Evolutionary conservation across 2,329 filamentous ascomycete species (phyloP), one percentile per base, ranked within the genome.

Genomic region (Diaporthe humulicola): DNA sequence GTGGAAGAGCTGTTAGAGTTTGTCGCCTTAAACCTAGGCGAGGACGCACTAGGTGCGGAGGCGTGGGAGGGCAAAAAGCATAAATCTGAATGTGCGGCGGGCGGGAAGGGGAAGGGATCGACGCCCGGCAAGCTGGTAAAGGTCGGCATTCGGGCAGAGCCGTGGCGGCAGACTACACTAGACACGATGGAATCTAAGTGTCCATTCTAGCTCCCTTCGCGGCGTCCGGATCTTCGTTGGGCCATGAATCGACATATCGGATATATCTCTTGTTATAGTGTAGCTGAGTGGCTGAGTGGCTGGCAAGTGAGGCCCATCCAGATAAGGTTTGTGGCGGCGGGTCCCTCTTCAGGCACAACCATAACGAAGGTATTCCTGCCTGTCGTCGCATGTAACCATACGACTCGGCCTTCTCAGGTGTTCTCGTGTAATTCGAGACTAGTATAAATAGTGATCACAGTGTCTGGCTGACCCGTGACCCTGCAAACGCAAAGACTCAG

Each of bases 321-420:
- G 64, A 52, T 69, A 36, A 48, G 36, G 64, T 52, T 64, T 54
- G 45, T 69, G 64, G 64, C 48, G 64, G 64, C 64, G 64, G 64
- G 48, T 17, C 64, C 33, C 6, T 19, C 48, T 22, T 38, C 48
- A 69, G 64, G 64, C 48, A 69, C 40, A 14, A 14, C 28, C 30
- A 52, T 25, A 67, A 25, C 12, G 42, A 67, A 19, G 40, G 40
- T 7, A 66, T 45, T 64, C 9, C 22, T 10, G 40, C 45, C 2
- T 67, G 14, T 33, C 42, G 14, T 33, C 42, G 30, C 22, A 25
- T 67, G 30, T 22, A 12, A 36, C 42, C 19, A 30, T 66, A 28
- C 33, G 33, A 52, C 45, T 54, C 22, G 33, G 8, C 22, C 22
- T 30, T 25, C 33, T 54, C 48, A 69, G 30, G 45, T 69, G 33